Percentiles rank a stretch among this genome's conserved stretches.
phyloP scores from a whole-genome alignment of 257 asterid species.

The Penstemon eatonii region DNA sequence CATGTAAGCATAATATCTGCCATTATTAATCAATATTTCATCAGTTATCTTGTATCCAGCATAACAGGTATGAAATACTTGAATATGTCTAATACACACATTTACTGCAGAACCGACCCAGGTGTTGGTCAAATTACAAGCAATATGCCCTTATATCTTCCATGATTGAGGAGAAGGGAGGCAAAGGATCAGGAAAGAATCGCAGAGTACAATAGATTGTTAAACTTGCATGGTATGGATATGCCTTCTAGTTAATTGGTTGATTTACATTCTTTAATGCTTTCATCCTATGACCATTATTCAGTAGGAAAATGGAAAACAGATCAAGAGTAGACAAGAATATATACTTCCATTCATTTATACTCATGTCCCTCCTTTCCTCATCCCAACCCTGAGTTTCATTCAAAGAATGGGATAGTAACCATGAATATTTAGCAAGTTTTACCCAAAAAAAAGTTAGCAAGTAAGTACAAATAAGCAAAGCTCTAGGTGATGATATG shows the following conservation, averaged over 20 bases:
- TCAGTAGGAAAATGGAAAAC: background rate
- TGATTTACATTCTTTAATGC: background rate
- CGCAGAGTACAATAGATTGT: background rate
- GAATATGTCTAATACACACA: background rate
- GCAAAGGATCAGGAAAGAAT: background rate
- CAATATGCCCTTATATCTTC: background rate
- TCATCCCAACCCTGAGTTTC: too few species aligned
- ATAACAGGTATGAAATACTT: background rate
- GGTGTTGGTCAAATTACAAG: background rate
- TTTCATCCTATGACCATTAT: background rate
- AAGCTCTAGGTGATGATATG: too few species aligned
- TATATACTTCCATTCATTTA: too few species aligned
- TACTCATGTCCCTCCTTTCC: too few species aligned
- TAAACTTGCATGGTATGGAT: background rate
- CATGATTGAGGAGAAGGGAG: background rate
- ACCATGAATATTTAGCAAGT: too few species aligned
- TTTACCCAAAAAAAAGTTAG: too few species aligned
- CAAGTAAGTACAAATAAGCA: too few species aligned
- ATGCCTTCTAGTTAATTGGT: background rate
- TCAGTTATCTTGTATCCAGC: constrained; percentile 31
- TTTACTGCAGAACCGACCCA: background rate
- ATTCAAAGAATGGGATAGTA: too few species aligned
- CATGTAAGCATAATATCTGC: constrained; percentile 93
- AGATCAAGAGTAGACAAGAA: too few species aligned
- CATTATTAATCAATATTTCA: constrained; percentile 32